These are phyloP conservation scores for Cutaneotrichosporon dermatis DNA, from an alignment of 1,284 basidiomycete species.

Conservation along the genomic window DNA sequence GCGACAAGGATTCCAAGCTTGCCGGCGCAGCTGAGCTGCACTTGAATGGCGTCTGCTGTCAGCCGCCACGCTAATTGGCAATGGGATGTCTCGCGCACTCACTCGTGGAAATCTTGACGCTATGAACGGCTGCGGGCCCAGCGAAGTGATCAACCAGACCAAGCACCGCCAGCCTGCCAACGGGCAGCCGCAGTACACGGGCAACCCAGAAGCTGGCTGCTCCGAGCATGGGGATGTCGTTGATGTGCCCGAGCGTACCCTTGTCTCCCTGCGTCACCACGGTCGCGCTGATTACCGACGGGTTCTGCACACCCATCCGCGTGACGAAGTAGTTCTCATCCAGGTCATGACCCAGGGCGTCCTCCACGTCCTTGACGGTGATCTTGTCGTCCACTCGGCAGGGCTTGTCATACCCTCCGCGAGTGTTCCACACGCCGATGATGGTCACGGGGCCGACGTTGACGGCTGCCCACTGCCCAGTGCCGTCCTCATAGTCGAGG, in stretches of 20 bases:
- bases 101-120: background rate
- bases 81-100: background rate
- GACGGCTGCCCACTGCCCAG: constrained; percentile 8
- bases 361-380: constrained; percentile 6
- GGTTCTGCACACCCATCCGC: background rate
- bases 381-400: constrained; percentile 1
- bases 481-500: constrained; percentile 7
- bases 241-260: background rate
- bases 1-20: constrained; percentile 1
- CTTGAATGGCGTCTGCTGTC: constrained; percentile 1
- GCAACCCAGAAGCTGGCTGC: constrained; percentile 2
- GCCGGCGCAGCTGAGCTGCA: constrained; percentile 2
- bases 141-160: constrained; percentile 32
- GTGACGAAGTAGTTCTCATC: background rate
- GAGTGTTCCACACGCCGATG: constrained; percentile 8
- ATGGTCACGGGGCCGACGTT: background rate
- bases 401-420: background rate
- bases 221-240: background rate
- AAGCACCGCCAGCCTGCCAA: constrained; percentile 17
- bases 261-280: background rate
- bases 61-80: background rate
- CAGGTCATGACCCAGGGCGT: constrained; percentile 1
- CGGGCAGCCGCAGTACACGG: background rate
- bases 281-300: background rate
- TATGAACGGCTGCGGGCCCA: constrained; percentile 18